Base-by-base conservation (phyloP, 129 eudicot species). In the Gnaphalium uliginosum region DNA sequence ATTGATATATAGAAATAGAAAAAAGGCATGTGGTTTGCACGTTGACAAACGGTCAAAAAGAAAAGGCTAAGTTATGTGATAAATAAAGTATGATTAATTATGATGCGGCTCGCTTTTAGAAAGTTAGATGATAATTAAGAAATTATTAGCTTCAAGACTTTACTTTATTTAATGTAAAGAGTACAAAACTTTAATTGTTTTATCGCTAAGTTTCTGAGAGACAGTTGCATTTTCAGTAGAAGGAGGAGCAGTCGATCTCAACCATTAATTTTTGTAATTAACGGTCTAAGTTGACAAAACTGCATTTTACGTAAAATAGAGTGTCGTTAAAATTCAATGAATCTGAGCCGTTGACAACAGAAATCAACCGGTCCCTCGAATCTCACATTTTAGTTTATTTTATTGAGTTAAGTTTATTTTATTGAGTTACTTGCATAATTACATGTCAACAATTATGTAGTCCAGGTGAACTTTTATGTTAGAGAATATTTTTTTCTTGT, bases 11-110 rank as follows among this genome's bases (percentile, higher is more conserved):
- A 54, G 51, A 43, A 2, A 19, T 54, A 53, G 13, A 53, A 53
- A 19, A 13, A 26, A 19, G 13, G 61, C 61, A 54, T 54, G 61
- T 54, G 61, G 25, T 54, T 54, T 2, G 61, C 61, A 19, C 61
- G 61, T 54, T 54, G 61, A 19, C 61, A n/a, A 6, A 54, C 61
- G 24, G 61, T 54, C 25, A 54, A 54, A 54, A 54, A n/a, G 60
- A 54, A 21, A 54, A 54, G 19, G 60, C 4, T 22, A 54, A 15
- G 23, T 51, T 51, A 51, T 51, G 58, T 37, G 2, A 37, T 8
- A 8, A 8, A 37, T 1, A 8, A 8, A 37, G 2, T 37, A 37
- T 8, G 43, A 37, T 37, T 3, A 3, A 29, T 37, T 37, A 51
- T 51, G 58, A 8, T 51, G 22, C 22, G 58, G 24, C 61, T 54